A percentile compares a stretch with the other conserved stretches of the same genome.
phyloP scores from a whole-genome alignment of 1,284 basidiomycete species.

The Thelephora terrestris region DNA sequence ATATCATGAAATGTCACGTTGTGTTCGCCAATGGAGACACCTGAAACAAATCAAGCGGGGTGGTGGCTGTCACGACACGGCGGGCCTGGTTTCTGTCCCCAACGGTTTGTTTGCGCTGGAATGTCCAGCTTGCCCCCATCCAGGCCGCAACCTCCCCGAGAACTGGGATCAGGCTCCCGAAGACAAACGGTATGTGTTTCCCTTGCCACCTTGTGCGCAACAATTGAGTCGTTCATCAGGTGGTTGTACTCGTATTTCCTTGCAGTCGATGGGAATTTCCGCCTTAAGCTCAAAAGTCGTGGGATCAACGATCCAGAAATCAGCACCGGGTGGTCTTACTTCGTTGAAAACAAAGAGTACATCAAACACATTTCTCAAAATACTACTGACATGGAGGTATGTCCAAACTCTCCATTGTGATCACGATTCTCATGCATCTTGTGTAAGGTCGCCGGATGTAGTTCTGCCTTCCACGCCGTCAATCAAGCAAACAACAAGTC shows the following conservation, averaged over 20 bases:
- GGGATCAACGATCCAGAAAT: conserved; percentile 13
- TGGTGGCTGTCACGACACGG: conserved; percentile 14
- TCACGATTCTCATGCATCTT: too few relatives aligned
- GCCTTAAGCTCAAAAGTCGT: conserved; percentile 14
- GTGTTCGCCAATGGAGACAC: conserved; percentile 9
- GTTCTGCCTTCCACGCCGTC: not conserved
- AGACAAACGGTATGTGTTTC: conserved; percentile 8
- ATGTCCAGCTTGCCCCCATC: conserved; percentile 22
- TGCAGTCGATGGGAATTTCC: conserved; percentile 21
- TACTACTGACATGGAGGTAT: conserved; percentile 5
- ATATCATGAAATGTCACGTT: not conserved
- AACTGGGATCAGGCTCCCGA: conserved; percentile 13
- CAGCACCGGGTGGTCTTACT: conserved; percentile 16
- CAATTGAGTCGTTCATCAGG: conserved; percentile 4
- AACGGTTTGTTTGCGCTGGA: conserved; percentile 13
- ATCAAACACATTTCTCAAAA: conserved; percentile 5
- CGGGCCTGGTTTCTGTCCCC: conserved; percentile 4
- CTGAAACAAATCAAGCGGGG: conserved; percentile 16
- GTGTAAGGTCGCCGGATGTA: not conserved
- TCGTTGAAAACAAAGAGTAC: conserved; percentile 12
- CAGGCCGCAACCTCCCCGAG: conserved; percentile 14
- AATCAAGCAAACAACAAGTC: conserved; percentile 7
- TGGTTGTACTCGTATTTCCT: conserved; percentile 18
- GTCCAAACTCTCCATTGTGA: not conserved
- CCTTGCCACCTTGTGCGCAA: too few relatives aligned